phyloP scores from a whole-genome alignment of 352 stramenopile genomes.

The Pythium aquatile region DNA sequence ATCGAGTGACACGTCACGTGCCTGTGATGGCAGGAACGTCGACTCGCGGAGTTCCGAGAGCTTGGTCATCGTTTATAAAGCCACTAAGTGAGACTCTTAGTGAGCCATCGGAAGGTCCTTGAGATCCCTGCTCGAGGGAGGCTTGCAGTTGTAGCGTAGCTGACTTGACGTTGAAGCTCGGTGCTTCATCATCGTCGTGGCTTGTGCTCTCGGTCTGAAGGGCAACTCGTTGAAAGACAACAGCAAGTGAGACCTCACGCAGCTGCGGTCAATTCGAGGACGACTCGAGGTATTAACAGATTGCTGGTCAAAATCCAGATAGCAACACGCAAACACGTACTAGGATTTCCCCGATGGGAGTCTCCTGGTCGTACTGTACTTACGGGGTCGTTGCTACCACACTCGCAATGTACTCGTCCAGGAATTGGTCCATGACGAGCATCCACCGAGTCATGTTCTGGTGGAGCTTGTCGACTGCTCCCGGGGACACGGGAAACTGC shows the following conservation, averaged over 20 bases:
- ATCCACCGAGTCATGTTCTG: neutral
- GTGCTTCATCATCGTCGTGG: neutral
- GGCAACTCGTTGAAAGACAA: neutral
- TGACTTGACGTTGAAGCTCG: neutral
- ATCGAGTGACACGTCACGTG: too few species aligned
- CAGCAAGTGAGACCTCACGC: neutral
- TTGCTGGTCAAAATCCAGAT: too few species aligned
- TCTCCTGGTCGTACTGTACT: too few species aligned
- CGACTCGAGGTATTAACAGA: too few species aligned
- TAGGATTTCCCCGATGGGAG: too few species aligned
- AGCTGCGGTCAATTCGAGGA: neutral
- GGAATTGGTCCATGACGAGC: neutral
- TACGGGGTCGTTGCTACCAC: neutral
- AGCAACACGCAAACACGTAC: too few species aligned
- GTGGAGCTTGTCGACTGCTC: conserved; percentile 4
- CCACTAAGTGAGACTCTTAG: too few species aligned
- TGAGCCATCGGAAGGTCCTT: too few species aligned
- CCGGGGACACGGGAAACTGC: conserved; percentile 11
- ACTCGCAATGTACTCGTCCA: neutral
- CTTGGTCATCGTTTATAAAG: neutral
- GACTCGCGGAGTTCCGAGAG: neutral
- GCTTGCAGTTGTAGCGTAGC: too few species aligned
- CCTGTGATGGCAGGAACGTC: too few species aligned
- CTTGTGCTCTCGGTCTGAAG: neutral
- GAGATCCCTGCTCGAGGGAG: too few species aligned